Evolutionary conservation across 2,329 filamentous ascomycete genomes (phyloP).

Genomic region (Pseudogymnoascus sp.): DNA sequence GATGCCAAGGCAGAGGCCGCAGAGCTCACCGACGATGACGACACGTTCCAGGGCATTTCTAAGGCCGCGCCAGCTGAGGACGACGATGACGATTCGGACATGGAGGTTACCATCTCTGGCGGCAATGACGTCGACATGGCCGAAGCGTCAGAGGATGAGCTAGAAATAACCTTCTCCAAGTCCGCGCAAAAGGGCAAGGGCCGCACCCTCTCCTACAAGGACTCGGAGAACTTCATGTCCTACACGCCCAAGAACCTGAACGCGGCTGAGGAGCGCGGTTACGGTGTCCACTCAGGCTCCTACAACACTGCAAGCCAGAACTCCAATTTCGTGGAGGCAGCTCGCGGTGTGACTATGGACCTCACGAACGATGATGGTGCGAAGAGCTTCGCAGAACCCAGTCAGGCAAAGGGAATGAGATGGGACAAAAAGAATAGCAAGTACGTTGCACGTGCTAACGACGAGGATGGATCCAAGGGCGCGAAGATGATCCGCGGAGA

Average conservation of each 20-base stretch:
- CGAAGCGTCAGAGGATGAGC: constrained; percentile 50
- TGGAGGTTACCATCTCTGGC: constrained; percentile 27
- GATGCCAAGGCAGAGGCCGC: constrained; percentile 31
- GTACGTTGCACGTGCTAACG: constrained; percentile 85
- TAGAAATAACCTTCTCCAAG: constrained; percentile 64
- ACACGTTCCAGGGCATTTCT: constrained; percentile 13
- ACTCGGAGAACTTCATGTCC: constrained; percentile 90
- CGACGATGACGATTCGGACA: constrained; percentile 32
- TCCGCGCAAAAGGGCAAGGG: constrained; percentile 43
- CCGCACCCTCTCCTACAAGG: constrained; percentile 60
- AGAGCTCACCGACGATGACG: constrained; percentile 28
- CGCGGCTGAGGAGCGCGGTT: constrained; percentile 79
- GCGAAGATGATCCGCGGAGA: constrained; percentile 73
- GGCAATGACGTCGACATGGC: constrained; percentile 43
- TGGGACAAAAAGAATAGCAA: constrained; percentile 98
- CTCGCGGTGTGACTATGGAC: constrained; percentile 85
- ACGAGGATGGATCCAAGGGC: constrained; percentile 80
- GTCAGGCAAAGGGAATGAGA: constrained; percentile 65
- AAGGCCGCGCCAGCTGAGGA: constrained; percentile 9
- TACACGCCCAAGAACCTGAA: constrained; percentile 79
- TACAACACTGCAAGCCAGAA: constrained; percentile 39
- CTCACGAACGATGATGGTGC: constrained; percentile 78
- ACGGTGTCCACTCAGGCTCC: constrained; percentile 80
- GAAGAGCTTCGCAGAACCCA: constrained; percentile 69
- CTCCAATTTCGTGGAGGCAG: constrained; percentile 76